phyloP scores from a whole-genome alignment of 257 asterid genomes.

The Misopates orontium region DNA sequence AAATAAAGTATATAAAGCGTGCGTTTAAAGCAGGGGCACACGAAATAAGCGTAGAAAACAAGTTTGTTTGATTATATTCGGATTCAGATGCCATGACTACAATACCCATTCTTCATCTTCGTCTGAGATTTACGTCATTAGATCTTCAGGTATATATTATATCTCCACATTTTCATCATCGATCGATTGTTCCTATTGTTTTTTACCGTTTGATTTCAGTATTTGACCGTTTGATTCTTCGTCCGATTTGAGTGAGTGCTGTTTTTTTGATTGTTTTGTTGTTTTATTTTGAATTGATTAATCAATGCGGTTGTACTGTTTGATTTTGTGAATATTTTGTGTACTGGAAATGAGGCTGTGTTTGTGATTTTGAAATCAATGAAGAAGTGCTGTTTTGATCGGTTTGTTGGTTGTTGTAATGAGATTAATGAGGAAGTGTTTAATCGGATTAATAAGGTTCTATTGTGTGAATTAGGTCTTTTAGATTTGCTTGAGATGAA shows the following conservation, averaged over 20 bases:
- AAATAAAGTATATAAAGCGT: no score
- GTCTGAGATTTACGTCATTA: conserved; percentile 41
- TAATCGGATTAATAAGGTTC: neutral
- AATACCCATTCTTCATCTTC: conserved; percentile 19
- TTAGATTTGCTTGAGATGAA: conserved; percentile 1
- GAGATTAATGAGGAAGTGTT: no score
- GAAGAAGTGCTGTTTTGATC: neutral
- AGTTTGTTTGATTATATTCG: conserved; percentile 38
- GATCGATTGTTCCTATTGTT: neutral
- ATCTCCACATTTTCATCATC: neutral
- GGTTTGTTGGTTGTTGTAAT: conserved; percentile 7
- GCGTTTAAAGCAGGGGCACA: conserved; percentile 21
- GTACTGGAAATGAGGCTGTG: no score
- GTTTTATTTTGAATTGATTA: no score
- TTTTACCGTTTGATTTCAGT: no score
- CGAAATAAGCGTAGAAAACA: conserved; percentile 25
- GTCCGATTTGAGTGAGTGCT: no score
- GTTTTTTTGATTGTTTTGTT: no score
- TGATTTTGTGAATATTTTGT: no score
- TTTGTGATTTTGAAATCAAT: no score
- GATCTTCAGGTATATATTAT: conserved; percentile 47
- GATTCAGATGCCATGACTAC: conserved; percentile 47
- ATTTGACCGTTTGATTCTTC: no score
- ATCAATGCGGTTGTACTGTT: no score
- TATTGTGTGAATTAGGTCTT: neutral